phyloP scores from a whole-genome alignment of 441 rosid species.

The Gossypium schwendimanii region DNA sequence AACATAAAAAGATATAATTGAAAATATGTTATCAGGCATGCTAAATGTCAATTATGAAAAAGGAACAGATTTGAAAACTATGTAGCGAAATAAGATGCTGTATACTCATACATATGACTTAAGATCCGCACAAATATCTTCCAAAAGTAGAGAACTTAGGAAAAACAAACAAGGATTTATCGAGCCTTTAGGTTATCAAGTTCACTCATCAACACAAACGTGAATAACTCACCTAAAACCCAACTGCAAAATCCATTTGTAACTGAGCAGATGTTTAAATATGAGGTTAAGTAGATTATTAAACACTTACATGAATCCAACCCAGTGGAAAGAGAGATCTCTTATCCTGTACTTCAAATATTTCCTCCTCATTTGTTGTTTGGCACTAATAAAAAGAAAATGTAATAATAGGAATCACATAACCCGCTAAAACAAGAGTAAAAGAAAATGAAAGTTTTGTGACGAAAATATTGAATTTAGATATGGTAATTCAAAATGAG shows the following conservation, averaged over 20 bases:
- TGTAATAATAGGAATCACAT: background rate
- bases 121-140: background rate
- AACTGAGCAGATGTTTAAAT: background rate
- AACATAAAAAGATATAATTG: background rate
- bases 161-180: background rate
- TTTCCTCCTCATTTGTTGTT: slow-evolving; percentile 93
- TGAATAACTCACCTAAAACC: background rate
- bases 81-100: background rate
- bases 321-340: slow-evolving; percentile 91
- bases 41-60: background rate
- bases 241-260: background rate
- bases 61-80: background rate
- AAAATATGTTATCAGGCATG: too few relatives aligned
- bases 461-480: slow-evolving; percentile 6
- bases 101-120: background rate
- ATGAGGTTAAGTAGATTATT: background rate
- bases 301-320: slow-evolving; percentile 89
- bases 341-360: slow-evolving; percentile 94
- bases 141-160: background rate
- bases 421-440: background rate
- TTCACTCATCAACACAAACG: background rate
- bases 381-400: slow-evolving; percentile 55
- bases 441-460: background rate
- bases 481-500: slow-evolving; percentile 4
- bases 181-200: background rate